Evolutionary conservation across 306 rosid genomes (phyloP), one percentile per base, ranked within the genome.

Genomic region (Vachellia pachyceras): DNA sequence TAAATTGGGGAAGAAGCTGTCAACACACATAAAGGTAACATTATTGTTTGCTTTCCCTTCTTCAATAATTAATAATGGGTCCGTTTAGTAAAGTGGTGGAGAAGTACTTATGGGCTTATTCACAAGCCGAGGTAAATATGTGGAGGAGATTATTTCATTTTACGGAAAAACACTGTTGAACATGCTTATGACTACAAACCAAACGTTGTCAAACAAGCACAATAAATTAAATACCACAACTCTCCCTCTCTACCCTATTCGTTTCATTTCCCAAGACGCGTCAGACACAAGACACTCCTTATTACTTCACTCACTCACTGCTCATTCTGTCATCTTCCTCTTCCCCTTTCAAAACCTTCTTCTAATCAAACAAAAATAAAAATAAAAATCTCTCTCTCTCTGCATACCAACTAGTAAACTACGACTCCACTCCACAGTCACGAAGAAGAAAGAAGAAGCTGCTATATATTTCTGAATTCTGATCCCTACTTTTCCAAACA

Each of bases 251-350:
- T 73, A 15, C 47, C 63, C 71, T 73, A 52, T 39, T 80, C 54
- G 79, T 89, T 88, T 85, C 94, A 89, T 88, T 92, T 92, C 92
- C 97, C 94, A 74, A 90, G 80, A 82, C 25, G 3, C 75, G 90
- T 81, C 92, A 89, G 90, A 87, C 75, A 75, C 33, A 29, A 29
- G 84, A 87, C 73, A 77, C 84, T 87, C 84, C 88, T 89, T 93
- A 91, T 89, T 87, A 80, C 84, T 91, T 87, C 73, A 87, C 74
- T 50, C 50, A 46, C 82, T 85, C 72, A 37, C 20, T 65, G 0
- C 29, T n/a, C 33, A 55, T 20, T n/a, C 33, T 20, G 63, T 9
- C 37, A 61, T 61, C n/a, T 69, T 77, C 20, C 83, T 61, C n/a
- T 69, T 77, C 20, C 83, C 76, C 72, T 77, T 86, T 54, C 84